Base-by-base conservation (phyloP, 108 stramenopile species). In the Pseudonitzschia pungens region DNA sequence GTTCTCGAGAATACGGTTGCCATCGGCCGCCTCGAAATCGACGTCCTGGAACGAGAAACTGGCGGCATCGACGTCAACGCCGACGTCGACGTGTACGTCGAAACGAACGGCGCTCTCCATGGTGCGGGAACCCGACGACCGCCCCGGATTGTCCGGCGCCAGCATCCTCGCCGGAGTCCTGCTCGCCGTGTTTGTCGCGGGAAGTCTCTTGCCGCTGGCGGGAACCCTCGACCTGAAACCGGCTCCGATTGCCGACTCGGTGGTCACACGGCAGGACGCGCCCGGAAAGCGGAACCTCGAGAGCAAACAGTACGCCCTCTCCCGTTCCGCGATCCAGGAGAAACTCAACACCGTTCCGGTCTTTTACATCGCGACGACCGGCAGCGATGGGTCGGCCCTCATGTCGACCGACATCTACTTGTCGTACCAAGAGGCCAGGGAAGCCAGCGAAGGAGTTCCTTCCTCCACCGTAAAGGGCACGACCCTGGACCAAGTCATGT, bases 401-500 rank as follows among this genome's bases (percentile, higher is more conserved):
- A 81, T 83, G 82, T 36, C 27, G 1, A 69, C 68, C 31, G 69
- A 76, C 54, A 72, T 86, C 69, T 86, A 70, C 57, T 68, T 86
- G 14, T 86, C 85, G 0, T 86, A 74, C 60, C 40, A 42, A 45
- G 82, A 83, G 28, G 85, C 85, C 26, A 59, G 53, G 15, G 51
- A 20, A 48, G 76, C 55, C 16, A 72, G 72, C n/a, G 54, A 60
- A 2, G 62, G 64, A 4, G 29, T 59, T 18, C 20, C 55, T 28
- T 36, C 36, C 36, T 16, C 16, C 8, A 63, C 54, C 14, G 85
- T 83, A 15, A 86, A 81, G 68, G 85, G 74, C 11, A 83, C 82
- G 0, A 83, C 85, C 29, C 68, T 86, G 65, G 85, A 86, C 78
- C 80, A 86, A 78, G 76, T 86, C 51, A 57, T 79, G 77, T 77